phyloP scores from a whole-genome alignment of 352 stramenopile genomes.

The Phytophthora brassicae region DNA sequence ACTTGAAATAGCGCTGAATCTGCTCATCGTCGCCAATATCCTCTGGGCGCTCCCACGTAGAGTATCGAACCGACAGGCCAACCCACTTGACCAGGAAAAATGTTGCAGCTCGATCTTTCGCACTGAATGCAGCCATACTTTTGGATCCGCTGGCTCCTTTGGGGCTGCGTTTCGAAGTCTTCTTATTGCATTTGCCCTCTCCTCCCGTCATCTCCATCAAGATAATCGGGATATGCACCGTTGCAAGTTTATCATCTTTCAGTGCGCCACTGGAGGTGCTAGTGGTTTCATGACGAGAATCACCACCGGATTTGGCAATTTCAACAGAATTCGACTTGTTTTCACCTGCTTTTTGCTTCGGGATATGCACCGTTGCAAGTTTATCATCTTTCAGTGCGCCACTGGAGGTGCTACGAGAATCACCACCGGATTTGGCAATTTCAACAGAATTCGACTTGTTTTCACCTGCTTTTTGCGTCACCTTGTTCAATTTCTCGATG shows the following conservation, averaged over 20 bases:
- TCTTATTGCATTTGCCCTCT: slow-evolving; percentile 79
- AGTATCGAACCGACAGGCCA: slow-evolving; percentile 81
- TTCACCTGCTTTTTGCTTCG: slow-evolving; percentile 20
- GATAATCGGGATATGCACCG: slow-evolving; percentile 48
- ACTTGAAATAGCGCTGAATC: slow-evolving; percentile 90
- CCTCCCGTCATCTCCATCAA: slow-evolving; percentile 45
- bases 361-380: slow-evolving; percentile 24
- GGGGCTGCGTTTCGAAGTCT: slow-evolving; percentile 35
- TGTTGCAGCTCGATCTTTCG: slow-evolving; percentile 52
- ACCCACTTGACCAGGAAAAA: slow-evolving; percentile 91
- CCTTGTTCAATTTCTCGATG: slow-evolving; percentile 36
- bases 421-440: not conserved
- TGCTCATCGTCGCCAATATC: slow-evolving; percentile 90
- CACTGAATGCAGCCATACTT: slow-evolving; percentile 26
- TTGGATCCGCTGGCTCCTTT: slow-evolving; percentile 27
- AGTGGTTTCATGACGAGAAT: not conserved
- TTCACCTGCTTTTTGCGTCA: slow-evolving; percentile 9
- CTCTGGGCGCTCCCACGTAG: slow-evolving; percentile 86
- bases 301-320: not conserved
- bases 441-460: slow-evolving; percentile 10
- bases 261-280: not conserved
- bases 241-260: slow-evolving; percentile 4
- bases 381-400: slow-evolving; percentile 4
- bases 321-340: slow-evolving; percentile 10
- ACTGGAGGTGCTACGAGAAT: not conserved